Evolutionary conservation across 495 filamentous ascomycete genomes (phyloP).

Genomic region (Daldinia childiae): DNA sequence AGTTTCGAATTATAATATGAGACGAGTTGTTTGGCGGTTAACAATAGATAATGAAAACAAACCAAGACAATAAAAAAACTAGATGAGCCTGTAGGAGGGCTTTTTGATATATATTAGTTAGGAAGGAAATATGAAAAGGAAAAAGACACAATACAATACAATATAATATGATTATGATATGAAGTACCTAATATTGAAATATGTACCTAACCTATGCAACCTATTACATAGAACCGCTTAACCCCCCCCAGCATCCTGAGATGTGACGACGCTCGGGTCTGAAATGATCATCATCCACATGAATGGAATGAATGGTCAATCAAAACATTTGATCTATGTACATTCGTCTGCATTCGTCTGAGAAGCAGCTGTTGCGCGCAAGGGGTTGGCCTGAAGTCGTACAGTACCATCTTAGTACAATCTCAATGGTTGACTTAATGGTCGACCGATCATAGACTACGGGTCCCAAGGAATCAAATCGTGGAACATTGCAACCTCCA

Average conservation of each 20-base stretch:
- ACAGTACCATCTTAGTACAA: conserved; percentile 7
- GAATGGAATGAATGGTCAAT: conserved; percentile 22
- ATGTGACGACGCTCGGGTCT: conserved; percentile 39
- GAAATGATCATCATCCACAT: conserved; percentile 34
- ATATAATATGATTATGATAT: no score
- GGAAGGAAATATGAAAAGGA: not conserved
- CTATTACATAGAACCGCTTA: conserved; percentile 27
- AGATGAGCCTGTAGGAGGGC: no score
- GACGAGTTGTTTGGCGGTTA: conserved; percentile 43
- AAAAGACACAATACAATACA: not conserved
- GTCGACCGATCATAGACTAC: conserved; percentile 32
- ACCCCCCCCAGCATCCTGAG: conserved; percentile 13
- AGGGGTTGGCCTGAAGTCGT: conserved; percentile 23
- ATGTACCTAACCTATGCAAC: conserved; percentile 14
- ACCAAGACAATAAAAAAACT: conserved; percentile 4
- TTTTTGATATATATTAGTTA: not conserved
- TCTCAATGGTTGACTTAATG: conserved; percentile 1
- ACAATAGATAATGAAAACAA: conserved; percentile 14
- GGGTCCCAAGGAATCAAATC: conserved; percentile 41
- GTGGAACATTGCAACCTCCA: conserved; percentile 34
- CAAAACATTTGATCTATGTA: conserved; percentile 7
- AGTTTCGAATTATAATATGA: conserved; percentile 44
- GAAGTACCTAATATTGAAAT: not conserved
- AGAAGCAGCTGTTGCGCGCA: conserved; percentile 19
- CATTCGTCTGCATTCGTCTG: not conserved